Conservation (phyloP, 768 basidiomycete genomes). For the Lepiota venenata region DNA sequence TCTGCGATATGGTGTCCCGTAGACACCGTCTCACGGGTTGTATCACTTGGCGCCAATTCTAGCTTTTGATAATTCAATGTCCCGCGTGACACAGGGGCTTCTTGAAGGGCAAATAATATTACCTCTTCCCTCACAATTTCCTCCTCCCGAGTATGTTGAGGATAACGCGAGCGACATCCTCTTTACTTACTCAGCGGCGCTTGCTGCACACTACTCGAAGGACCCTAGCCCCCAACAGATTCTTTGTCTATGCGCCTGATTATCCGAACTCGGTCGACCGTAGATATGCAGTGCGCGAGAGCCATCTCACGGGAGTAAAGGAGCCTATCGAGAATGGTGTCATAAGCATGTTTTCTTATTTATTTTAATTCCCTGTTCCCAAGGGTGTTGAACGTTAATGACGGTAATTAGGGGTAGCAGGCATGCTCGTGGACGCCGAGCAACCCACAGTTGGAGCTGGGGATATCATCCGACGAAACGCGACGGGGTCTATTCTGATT, state of each 20-base stretch:
- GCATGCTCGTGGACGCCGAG: conserved; percentile 46
- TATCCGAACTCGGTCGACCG: conserved; percentile 33
- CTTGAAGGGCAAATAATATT: too few relatives aligned
- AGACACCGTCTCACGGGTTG: too few relatives aligned
- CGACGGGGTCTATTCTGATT: conserved; percentile 51
- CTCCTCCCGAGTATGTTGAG: not conserved
- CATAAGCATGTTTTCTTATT: conserved; percentile 34
- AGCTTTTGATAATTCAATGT: too few relatives aligned
- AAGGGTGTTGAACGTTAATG: not conserved
- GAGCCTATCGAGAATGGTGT: conserved; percentile 34
- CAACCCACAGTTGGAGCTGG: conserved; percentile 24
- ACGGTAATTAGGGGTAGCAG: conserved; percentile 38
- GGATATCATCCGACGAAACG: conserved; percentile 31
- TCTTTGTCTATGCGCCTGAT: conserved; percentile 57
- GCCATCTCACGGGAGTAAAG: conserved; percentile 39
- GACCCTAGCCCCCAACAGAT: conserved; percentile 25
- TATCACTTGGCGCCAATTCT: too few relatives aligned
- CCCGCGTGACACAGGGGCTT: too few relatives aligned
- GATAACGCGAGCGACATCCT: not conserved
- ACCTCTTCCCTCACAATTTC: too few relatives aligned
- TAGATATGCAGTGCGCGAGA: conserved; percentile 42
- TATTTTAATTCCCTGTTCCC: not conserved
- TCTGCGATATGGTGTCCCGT: too few relatives aligned
- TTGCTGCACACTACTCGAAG: not conserved
- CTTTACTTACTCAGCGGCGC: not conserved